phyloP scores from a whole-genome alignment of 2,329 filamentous ascomycete species.

The Epichloe glyceriae region DNA sequence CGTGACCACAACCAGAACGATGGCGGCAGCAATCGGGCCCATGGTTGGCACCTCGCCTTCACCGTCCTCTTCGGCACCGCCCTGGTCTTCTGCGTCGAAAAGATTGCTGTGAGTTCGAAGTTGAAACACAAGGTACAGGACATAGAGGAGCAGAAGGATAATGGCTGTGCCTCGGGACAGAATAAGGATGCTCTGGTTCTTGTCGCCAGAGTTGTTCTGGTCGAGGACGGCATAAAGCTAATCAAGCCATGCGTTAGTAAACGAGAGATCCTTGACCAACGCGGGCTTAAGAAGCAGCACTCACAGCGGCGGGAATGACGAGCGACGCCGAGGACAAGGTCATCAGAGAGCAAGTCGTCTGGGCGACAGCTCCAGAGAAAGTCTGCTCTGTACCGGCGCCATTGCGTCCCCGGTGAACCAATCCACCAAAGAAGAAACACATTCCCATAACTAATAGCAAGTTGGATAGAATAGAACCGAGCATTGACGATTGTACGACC shows the following conservation, averaged over 20 bases:
- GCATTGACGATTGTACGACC: slow-evolving; percentile 96
- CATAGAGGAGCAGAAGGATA: slow-evolving; percentile 61
- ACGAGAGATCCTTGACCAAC: not conserved
- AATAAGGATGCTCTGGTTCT: slow-evolving; percentile 46
- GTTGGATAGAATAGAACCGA: slow-evolving; percentile 90
- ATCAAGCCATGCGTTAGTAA: not conserved
- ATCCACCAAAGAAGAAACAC: slow-evolving; percentile 65
- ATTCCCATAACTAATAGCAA: slow-evolving; percentile 76
- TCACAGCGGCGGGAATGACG: slow-evolving; percentile 61
- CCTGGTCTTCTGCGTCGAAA: slow-evolving; percentile 44
- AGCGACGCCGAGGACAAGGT: slow-evolving; percentile 63
- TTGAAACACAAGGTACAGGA: slow-evolving; percentile 68
- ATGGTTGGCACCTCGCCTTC: slow-evolving; percentile 38
- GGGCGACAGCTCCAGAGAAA: slow-evolving; percentile 66
- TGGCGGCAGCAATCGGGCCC: slow-evolving; percentile 47
- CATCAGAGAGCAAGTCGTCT: slow-evolving; percentile 65
- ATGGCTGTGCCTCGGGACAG: slow-evolving; percentile 66
- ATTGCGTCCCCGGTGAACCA: slow-evolving; percentile 44
- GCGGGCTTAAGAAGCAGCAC: not conserved
- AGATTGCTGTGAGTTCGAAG: slow-evolving; percentile 60
- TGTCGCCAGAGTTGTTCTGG: slow-evolving; percentile 24
- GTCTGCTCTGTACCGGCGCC: slow-evolving; percentile 52
- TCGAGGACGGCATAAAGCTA: slow-evolving; percentile 55
- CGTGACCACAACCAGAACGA: slow-evolving; percentile 58
- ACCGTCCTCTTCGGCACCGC: slow-evolving; percentile 31